Percentiles rank a stretch among this genome's conserved stretches.
Conservation (phyloP, 129 eudicot species). For the Escallonia herrerae region DNA sequence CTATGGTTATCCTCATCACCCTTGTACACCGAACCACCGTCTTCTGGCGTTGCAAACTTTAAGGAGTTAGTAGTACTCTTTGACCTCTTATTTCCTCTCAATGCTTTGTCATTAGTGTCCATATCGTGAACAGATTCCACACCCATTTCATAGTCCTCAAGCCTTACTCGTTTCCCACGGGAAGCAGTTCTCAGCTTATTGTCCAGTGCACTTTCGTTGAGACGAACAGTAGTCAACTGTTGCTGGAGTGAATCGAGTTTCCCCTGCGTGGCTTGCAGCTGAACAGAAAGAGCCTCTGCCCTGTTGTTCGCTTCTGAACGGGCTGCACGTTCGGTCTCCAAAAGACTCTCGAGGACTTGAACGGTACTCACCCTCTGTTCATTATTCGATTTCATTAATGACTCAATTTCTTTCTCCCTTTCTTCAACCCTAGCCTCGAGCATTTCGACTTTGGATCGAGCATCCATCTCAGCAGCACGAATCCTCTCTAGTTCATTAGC, state of each 20-base stretch:
- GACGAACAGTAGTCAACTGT: constrained; percentile 61
- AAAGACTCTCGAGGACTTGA: constrained; percentile 57
- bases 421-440: constrained; percentile 74
- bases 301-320: constrained; percentile 78
- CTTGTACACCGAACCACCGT: constrained; percentile 60
- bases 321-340: constrained; percentile 76
- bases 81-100: constrained; percentile 50
- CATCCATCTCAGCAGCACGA: constrained; percentile 63
- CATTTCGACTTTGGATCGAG: constrained; percentile 54
- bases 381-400: constrained; percentile 62
- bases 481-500: constrained; percentile 42
- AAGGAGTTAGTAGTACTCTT: constrained; percentile 64
- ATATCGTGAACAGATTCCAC: constrained; percentile 66
- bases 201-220: constrained; percentile 65
- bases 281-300: constrained; percentile 84
- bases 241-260: constrained; percentile 78
- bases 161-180: constrained; percentile 66
- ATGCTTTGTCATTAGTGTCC: constrained; percentile 34
- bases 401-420: constrained; percentile 77
- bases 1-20: constrained; percentile 56
- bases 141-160: constrained; percentile 60
- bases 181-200: constrained; percentile 71
- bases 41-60: constrained; percentile 38
- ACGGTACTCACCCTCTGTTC: constrained; percentile 74
- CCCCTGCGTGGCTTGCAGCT: constrained; percentile 81